Conservation (phyloP, 1,284 basidiomycete species). For the Irpex lacteus region DNA sequence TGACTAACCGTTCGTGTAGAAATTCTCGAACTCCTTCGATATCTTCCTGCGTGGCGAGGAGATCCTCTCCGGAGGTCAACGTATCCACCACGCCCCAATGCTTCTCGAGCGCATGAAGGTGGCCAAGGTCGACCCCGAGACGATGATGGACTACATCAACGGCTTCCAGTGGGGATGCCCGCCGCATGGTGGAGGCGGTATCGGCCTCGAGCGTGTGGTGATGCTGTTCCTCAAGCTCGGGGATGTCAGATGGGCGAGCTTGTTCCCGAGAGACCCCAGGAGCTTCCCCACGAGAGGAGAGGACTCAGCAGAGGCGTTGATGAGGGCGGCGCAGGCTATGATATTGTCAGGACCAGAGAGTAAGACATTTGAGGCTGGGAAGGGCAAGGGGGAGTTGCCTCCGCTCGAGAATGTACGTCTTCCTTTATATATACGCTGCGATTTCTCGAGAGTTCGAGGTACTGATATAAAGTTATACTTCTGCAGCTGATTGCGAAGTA, state of each 20-base stretch:
- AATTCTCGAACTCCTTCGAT: slow-evolving; percentile 70
- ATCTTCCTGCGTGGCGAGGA: slow-evolving; percentile 77
- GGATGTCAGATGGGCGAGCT: slow-evolving; percentile 61
- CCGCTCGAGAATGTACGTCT: slow-evolving; percentile 31
- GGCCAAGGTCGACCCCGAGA: slow-evolving; percentile 47
- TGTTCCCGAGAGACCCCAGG: slow-evolving; percentile 66
- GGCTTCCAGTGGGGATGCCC: slow-evolving; percentile 67
- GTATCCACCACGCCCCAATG: slow-evolving; percentile 59
- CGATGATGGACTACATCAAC: slow-evolving; percentile 62
- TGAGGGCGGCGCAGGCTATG: slow-evolving; percentile 25
- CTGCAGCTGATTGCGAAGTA: slow-evolving; percentile 48
- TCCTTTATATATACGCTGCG: neutral
- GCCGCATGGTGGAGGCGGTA: slow-evolving; percentile 38
- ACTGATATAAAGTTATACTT: neutral
- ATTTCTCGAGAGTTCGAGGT: neutral
- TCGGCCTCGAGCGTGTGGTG: slow-evolving; percentile 61
- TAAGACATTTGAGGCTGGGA: slow-evolving; percentile 25
- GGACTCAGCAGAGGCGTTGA: slow-evolving; percentile 26
- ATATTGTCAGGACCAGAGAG: slow-evolving; percentile 32
- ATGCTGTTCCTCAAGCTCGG: slow-evolving; percentile 62
- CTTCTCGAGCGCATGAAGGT: slow-evolving; percentile 57
- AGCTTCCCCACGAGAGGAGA: slow-evolving; percentile 34
- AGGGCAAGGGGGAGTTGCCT: slow-evolving; percentile 28
- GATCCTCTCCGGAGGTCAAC: slow-evolving; percentile 70
- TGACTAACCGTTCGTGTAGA: slow-evolving; percentile 8